A percentile compares a stretch with the other conserved stretches of the same genome.
phyloP scores from a whole-genome alignment of 805 yeast species.

The Yamadazyma philogaea region DNA sequence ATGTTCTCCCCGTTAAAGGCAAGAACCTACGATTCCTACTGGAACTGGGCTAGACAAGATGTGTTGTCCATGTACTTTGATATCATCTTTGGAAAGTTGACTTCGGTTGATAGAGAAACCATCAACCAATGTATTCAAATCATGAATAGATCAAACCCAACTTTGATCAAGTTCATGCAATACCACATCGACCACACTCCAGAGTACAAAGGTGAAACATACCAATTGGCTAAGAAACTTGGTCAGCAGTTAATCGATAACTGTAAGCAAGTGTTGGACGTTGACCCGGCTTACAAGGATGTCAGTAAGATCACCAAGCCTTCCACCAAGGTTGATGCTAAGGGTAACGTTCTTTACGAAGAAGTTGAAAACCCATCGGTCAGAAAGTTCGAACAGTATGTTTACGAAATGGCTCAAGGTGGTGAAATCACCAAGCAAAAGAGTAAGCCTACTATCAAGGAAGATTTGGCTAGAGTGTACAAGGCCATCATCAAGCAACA shows the following conservation, averaged over 20 bases:
- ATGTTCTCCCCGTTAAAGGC: slow-evolving; percentile 90
- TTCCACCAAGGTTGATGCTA: slow-evolving; percentile 78
- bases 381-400: slow-evolving; percentile 93
- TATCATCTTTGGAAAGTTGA: slow-evolving; percentile 88
- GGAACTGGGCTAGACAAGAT: slow-evolving; percentile 99
- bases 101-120: slow-evolving; percentile 91
- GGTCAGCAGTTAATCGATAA: slow-evolving; percentile 94
- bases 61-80: slow-evolving; percentile 90
- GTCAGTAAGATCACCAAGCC: slow-evolving; percentile 95
- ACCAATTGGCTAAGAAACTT: slow-evolving; percentile 80
- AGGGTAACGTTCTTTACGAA: slow-evolving; percentile 80
- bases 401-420: slow-evolving; percentile 94
- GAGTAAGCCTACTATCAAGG: slow-evolving; percentile 71
- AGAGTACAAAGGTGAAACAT: slow-evolving; percentile 82
- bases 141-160: slow-evolving; percentile 95
- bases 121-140: slow-evolving; percentile 94
- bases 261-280: slow-evolving; percentile 79
- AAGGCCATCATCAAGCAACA: slow-evolving; percentile 73
- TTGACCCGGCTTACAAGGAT: slow-evolving; percentile 92
- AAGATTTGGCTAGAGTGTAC: slow-evolving; percentile 80
- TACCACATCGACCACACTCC: slow-evolving; percentile 83
- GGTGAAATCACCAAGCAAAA: slow-evolving; percentile 70
- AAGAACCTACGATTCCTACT: slow-evolving; percentile 92
- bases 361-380: slow-evolving; percentile 89
- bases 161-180: slow-evolving; percentile 94